Evolutionary conservation across 495 filamentous ascomycete species (phyloP).

Genomic region (Podospora pseudoanserina): DNA sequence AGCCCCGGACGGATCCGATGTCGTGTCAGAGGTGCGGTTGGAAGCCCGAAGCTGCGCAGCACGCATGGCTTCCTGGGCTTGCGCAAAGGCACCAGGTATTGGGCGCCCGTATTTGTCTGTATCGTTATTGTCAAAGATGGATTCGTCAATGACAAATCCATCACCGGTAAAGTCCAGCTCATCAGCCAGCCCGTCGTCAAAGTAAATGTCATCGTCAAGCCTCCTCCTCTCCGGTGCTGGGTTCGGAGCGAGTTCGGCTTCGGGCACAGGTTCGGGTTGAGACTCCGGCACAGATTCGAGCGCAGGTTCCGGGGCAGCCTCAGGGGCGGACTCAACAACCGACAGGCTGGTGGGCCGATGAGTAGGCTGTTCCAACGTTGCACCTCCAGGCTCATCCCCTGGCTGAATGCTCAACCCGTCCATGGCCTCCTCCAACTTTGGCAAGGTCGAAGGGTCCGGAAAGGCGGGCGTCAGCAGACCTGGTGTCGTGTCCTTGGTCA

Average conservation of each 20-base stretch:
- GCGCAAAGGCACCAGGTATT: conserved; percentile 46
- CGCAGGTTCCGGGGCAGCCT: background rate
- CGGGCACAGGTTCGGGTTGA: background rate
- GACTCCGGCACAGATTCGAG: background rate
- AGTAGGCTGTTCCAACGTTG: background rate
- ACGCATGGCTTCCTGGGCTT: conserved; percentile 38
- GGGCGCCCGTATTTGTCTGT: conserved; percentile 54
- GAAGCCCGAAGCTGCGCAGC: conserved; percentile 28
- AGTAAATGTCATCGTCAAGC: conserved; percentile 70
- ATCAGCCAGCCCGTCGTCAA: conserved; percentile 66
- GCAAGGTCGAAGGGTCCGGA: background rate
- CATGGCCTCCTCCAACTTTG: conserved; percentile 18
- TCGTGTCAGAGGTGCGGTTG: conserved; percentile 40
- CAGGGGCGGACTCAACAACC: background rate
- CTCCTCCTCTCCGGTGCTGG: conserved; percentile 11
- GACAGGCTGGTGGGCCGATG: conserved; percentile 10
- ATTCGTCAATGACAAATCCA: conserved; percentile 66
- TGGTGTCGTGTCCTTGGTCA: conserved; percentile 41
- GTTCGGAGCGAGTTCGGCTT: conserved; percentile 19
- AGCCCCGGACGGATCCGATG: conserved; percentile 34
- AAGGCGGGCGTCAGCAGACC: conserved; percentile 21
- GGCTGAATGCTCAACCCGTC: conserved; percentile 39
- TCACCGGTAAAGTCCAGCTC: conserved; percentile 49
- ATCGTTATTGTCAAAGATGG: conserved; percentile 68
- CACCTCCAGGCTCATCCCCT: conserved; percentile 15